Conservation (phyloP, 345 rosid species). For the Populus tremula region DNA sequence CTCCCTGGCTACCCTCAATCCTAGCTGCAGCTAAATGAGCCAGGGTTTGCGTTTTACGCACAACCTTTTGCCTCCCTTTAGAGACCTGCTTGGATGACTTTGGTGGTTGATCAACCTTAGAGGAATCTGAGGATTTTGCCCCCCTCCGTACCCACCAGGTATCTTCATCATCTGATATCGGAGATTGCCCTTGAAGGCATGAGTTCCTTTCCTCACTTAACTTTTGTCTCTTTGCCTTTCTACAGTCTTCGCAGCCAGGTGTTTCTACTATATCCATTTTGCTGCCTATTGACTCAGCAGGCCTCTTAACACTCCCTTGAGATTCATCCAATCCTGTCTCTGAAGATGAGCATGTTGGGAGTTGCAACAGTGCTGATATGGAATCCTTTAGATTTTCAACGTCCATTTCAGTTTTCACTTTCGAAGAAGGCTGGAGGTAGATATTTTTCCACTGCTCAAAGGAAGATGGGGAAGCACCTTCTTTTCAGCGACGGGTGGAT, state of each 20-base stretch:
- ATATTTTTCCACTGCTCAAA: constrained; percentile 20
- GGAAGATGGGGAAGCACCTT: constrained; percentile 13
- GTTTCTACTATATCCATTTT: constrained; percentile 40
- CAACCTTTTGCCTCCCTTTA: constrained; percentile 82
- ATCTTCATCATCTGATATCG: constrained; percentile 81
- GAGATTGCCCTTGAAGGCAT: constrained; percentile 55
- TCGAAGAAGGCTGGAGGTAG: constrained; percentile 27
- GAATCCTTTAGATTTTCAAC: constrained; percentile 60
- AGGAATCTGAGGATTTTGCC: constrained; percentile 46
- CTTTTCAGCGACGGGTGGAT: constrained; percentile 1
- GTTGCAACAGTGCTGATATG: constrained; percentile 63
- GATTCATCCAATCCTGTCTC: constrained; percentile 56
- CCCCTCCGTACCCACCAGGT: constrained; percentile 93
- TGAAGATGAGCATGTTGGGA: constrained; percentile 49
- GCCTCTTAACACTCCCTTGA: constrained; percentile 63
- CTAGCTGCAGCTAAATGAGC: constrained; percentile 91
- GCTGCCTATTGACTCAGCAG: constrained; percentile 35
- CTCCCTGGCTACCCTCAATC: constrained; percentile 97
- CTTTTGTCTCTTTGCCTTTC: constrained; percentile 44
- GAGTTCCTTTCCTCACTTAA: constrained; percentile 67
- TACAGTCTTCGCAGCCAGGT: constrained; percentile 94
- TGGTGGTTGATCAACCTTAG: constrained; percentile 61
- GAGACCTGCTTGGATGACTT: constrained; percentile 70
- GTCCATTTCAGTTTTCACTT: constrained; percentile 39
- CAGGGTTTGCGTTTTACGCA: constrained; percentile 81